Evolutionary conservation across 257 asterid genomes (phyloP), one percentile per base, ranked within the genome.

Genomic region (Fraxinus americana): DNA sequence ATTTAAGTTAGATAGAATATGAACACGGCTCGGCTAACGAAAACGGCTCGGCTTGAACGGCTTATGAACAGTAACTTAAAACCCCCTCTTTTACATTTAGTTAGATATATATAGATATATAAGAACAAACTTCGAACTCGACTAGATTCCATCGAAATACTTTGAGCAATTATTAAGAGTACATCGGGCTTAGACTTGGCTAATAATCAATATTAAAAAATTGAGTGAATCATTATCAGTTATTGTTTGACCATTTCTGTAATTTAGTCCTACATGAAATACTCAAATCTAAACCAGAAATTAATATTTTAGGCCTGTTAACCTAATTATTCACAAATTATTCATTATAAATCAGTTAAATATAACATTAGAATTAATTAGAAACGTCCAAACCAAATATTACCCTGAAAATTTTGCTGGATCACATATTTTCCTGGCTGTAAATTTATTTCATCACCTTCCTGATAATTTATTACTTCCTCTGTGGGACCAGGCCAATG

Each of bases 221-320:
- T 5, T 54, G 11, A 6, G 25, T 17, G 27, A 17, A 54, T n/a
- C 25, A 5, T 4, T 8, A 54, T 54, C 65, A 0, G 65, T 19
- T 5, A 7, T 54, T 5, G 65, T 17, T 19, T 19, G 27, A 54
- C 67, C 41, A 57, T 38, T 12, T 52, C 35, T 72, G 57, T 29
- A 52, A 38, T 25, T 61, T 36, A 63, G 48, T 79, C 45, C 74
- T 74, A 52, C 21, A 63, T 39, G 73, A 75, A 36, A 61, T 21
- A 32, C 23, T 75, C 17, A 8, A 29, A 36, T 39, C 59, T 41
- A 79, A 65, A 23, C 70, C 36, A 48, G 29, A 38, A 71, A 76
- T 50, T 35, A 48, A 57, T 67, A 12, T 75, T 73, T 50, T 12
- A 41, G 70, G 45, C 21, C 61, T 41, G 38, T 63, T 65, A 12